A percentile compares a stretch with the other conserved stretches of the same genome.
Evolutionary conservation across 2,329 filamentous ascomycete genomes (phyloP).

Genomic region (Trematosphaeria pertusa): DNA sequence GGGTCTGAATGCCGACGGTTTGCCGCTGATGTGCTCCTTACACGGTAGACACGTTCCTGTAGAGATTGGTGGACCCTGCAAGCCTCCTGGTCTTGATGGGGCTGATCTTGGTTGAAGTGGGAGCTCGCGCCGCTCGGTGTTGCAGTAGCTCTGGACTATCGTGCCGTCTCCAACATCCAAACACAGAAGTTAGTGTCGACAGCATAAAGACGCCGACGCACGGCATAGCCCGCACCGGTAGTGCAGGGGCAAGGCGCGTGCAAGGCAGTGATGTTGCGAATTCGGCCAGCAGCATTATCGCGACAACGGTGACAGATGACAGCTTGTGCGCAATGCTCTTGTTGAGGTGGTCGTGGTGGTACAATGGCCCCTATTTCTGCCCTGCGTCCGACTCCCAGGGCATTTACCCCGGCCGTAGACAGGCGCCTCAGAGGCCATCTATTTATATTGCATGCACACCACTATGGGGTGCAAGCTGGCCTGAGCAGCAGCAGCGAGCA

Average conservation of each 20-base stretch:
- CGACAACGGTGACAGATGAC: neutral
- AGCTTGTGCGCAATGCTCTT: neutral
- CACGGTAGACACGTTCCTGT: too few species aligned
- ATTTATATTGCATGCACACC: conserved; percentile 21
- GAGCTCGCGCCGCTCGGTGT: neutral
- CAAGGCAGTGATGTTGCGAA: neutral
- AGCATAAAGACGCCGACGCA: neutral
- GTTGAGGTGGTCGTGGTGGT: neutral
- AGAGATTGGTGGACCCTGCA: too few species aligned
- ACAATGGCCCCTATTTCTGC: conserved; percentile 18
- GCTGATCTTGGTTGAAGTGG: too few species aligned
- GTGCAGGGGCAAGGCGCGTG: neutral
- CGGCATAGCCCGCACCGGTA: neutral
- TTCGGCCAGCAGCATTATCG: neutral
- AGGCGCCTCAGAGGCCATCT: neutral
- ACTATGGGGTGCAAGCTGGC: too few species aligned
- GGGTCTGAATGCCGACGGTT: too few species aligned
- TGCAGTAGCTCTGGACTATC: neutral
- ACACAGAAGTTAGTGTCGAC: neutral
- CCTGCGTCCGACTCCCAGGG: conserved; percentile 5
- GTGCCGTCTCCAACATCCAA: neutral
- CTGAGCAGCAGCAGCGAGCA: neutral
- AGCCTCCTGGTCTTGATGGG: too few species aligned
- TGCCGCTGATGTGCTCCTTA: too few species aligned
- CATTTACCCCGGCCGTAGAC: neutral